phyloP scores from a whole-genome alignment of 2,329 filamentous ascomycete genomes.

The Penicillium sp. region DNA sequence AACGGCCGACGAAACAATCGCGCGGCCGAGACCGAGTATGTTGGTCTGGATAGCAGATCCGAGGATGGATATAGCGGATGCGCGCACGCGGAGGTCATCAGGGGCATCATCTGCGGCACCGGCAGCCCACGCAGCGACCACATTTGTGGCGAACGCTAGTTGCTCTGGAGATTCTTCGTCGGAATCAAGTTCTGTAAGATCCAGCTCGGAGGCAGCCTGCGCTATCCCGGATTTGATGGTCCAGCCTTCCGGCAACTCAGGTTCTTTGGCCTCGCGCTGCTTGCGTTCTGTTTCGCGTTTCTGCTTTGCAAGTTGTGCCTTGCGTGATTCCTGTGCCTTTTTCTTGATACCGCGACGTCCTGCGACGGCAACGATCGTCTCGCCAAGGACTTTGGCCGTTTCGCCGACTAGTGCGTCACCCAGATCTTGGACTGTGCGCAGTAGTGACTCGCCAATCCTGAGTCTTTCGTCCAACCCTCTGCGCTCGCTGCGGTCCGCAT shows the following conservation, averaged over 20 bases:
- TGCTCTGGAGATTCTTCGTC: conserved; percentile 38
- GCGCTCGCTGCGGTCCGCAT: conserved; percentile 39
- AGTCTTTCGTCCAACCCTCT: conserved; percentile 40
- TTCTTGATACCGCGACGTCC: conserved; percentile 39
- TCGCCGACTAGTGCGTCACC: conserved; percentile 39
- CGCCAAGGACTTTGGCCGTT: conserved; percentile 37
- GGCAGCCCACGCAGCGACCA: conserved; percentile 42
- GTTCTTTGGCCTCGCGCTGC: conserved; percentile 26
- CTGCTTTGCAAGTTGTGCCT: conserved; percentile 28
- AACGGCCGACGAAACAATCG: conserved; percentile 36
- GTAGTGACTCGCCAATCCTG: conserved; percentile 41
- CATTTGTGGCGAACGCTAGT: conserved; percentile 33
- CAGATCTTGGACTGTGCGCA: conserved; percentile 42
- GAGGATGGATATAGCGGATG: conserved; percentile 45
- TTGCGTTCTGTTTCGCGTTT: conserved; percentile 28
- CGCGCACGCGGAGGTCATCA: conserved; percentile 43
- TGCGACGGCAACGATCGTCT: conserved; percentile 40
- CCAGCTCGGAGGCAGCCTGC: conserved; percentile 5
- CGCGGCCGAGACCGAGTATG: conserved; percentile 37
- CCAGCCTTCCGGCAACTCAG: conserved; percentile 31
- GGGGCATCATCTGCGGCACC: conserved; percentile 40
- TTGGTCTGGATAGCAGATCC: conserved; percentile 42
- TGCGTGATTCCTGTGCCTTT: conserved; percentile 32
- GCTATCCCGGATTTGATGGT: conserved; percentile 22
- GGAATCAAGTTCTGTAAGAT: conserved; percentile 26